Conservation (phyloP, 2,329 filamentous ascomycete genomes). For the Cladorrhinum sp. region DNA sequence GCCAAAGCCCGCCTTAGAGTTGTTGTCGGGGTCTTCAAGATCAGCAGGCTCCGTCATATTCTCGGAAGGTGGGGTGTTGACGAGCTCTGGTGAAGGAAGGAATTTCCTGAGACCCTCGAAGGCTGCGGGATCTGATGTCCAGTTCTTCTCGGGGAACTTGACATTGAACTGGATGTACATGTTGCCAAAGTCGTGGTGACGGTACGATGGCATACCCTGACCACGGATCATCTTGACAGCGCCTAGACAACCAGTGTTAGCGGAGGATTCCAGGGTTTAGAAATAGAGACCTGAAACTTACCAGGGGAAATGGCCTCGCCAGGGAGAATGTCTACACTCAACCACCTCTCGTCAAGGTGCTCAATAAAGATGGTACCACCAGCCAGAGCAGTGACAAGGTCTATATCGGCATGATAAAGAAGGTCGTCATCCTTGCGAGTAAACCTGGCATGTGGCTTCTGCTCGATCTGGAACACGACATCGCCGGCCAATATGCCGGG, state of each 20-base stretch:
- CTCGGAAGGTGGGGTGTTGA: slow-evolving; percentile 69
- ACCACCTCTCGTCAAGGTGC: slow-evolving; percentile 95
- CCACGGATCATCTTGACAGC: slow-evolving; percentile 90
- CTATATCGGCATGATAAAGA: slow-evolving; percentile 92
- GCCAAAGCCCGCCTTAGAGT: slow-evolving; percentile 63
- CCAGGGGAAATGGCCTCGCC: slow-evolving; percentile 93
- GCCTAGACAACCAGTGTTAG: slow-evolving; percentile 50
- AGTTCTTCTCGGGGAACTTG: slow-evolving; percentile 86
- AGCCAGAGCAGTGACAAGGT: slow-evolving; percentile 89
- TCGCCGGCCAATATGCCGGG: slow-evolving; percentile 92
- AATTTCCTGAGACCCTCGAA: slow-evolving; percentile 79
- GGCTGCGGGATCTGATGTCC: slow-evolving; percentile 63
- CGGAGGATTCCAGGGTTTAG: background rate
- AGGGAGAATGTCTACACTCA: slow-evolving; percentile 86
- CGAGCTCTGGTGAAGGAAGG: slow-evolving; percentile 66
- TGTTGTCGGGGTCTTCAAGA: slow-evolving; percentile 85
- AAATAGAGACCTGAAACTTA: slow-evolving; percentile 46
- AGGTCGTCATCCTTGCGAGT: slow-evolving; percentile 95
- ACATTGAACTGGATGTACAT: slow-evolving; percentile 97
- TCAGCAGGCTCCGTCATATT: slow-evolving; percentile 89
- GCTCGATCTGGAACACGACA: slow-evolving; percentile 97
- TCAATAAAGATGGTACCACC: slow-evolving; percentile 90
- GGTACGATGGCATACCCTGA: slow-evolving; percentile 94
- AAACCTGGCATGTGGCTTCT: slow-evolving; percentile 96
- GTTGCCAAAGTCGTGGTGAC: slow-evolving; percentile 94